Conservation (phyloP, 495 filamentous ascomycete genomes). For the Aspergillus haitiensis region DNA sequence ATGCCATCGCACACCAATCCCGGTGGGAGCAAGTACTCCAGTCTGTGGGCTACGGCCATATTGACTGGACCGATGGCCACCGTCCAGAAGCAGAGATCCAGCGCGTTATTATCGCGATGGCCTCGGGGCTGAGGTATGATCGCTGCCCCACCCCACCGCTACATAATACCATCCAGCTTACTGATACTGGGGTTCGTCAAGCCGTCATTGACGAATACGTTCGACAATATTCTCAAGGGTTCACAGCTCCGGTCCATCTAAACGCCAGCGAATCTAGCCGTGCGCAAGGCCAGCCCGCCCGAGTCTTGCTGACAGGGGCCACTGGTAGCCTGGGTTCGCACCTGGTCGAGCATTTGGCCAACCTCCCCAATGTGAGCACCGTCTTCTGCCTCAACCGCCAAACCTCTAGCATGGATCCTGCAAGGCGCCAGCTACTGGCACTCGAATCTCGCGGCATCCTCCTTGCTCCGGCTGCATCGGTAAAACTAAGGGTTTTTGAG, state of each 20-base stretch:
- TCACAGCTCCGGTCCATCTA: no score
- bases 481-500: no score
- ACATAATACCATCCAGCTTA: background rate
- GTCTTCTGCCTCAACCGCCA: conserved; percentile 50
- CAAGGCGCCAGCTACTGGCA: no score
- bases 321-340: conserved; percentile 54
- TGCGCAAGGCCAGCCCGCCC: background rate
- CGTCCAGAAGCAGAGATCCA: conserved; percentile 36
- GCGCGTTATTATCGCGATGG: conserved; percentile 43
- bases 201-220: conserved; percentile 33
- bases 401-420: no score
- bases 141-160: conserved; percentile 7
- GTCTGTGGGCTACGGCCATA: conserved; percentile 39
- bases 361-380: conserved; percentile 29
- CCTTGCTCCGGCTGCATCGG: no score
- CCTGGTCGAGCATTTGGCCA: conserved; percentile 39
- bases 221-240: conserved; percentile 24
- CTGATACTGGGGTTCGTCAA: conserved; percentile 29
- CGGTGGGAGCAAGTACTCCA: conserved; percentile 40
- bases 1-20: conserved; percentile 34
- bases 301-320: conserved; percentile 44
- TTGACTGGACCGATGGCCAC: conserved; percentile 47
- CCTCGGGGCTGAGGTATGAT: conserved; percentile 33
- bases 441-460: no score
- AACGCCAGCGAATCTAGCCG: no score